Conservation (phyloP, 805 yeast genomes). For the Kodamaea jinghongensis region DNA sequence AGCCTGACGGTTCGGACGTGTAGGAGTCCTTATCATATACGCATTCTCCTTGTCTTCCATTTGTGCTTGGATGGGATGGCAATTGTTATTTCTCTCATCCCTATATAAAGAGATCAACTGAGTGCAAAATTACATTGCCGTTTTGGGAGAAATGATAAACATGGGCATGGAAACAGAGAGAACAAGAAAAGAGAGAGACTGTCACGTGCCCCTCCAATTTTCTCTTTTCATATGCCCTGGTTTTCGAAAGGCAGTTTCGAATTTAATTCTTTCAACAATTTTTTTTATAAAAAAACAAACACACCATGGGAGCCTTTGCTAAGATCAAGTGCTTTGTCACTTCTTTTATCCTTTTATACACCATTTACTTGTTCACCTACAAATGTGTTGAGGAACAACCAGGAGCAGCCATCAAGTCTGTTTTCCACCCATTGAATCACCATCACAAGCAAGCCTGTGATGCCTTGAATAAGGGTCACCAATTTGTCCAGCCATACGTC, state of each 20-base stretch:
- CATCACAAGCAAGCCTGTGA: slow-evolving; percentile 37
- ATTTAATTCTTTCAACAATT: slow-evolving; percentile 9
- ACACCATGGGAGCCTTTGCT: slow-evolving; percentile 15
- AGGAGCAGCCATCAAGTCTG: slow-evolving; percentile 24
- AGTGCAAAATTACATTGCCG: background rate
- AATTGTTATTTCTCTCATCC: too few relatives aligned
- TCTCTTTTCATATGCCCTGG: slow-evolving; percentile 4
- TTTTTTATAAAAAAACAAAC: slow-evolving; percentile 6
- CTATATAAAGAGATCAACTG: too few relatives aligned
- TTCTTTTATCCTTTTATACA: slow-evolving; percentile 29
- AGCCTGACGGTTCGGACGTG: background rate
- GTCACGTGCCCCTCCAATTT: slow-evolving; percentile 2
- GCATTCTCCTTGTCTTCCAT: slow-evolving; percentile 7
- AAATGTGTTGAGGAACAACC: slow-evolving; percentile 34
- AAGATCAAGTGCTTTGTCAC: slow-evolving; percentile 21
- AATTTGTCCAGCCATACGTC: slow-evolving; percentile 30
- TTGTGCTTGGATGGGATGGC: background rate
- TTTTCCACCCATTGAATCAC: slow-evolving; percentile 38
- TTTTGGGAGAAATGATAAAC: slow-evolving; percentile 4
- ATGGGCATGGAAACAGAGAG: background rate
- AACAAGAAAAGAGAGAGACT: background rate
- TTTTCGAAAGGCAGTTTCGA: too few relatives aligned
- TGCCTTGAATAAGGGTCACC: slow-evolving; percentile 27
- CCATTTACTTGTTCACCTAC: slow-evolving; percentile 37
- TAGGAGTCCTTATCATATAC: background rate